phyloP scores from a whole-genome alignment of 306 rosid genomes.

The Cotoneaster glaucophyllus region DNA sequence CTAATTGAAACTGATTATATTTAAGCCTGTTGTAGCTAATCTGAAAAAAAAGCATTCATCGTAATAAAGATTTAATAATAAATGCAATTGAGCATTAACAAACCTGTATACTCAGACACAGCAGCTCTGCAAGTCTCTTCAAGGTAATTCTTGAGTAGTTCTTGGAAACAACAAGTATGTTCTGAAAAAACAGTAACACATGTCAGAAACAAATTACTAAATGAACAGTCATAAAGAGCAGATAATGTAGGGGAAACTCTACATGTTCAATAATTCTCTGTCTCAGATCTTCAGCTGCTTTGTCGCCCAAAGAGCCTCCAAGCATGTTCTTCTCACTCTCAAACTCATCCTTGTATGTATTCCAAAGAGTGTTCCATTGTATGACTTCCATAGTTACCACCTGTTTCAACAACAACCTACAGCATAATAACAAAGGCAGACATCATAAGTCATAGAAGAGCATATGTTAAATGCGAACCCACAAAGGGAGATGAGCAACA shows the following conservation, averaged over 20 bases:
- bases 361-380: constrained; percentile 85
- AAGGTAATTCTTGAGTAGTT: constrained; percentile 54
- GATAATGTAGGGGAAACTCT: constrained; percentile 5
- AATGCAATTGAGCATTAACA: constrained; percentile 9
- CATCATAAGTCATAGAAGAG: constrained; percentile 9
- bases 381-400: constrained; percentile 86
- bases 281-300: constrained; percentile 82
- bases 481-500: background rate
- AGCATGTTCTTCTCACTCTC: constrained; percentile 64
- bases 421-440: constrained; percentile 11
- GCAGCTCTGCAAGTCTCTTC: constrained; percentile 69
- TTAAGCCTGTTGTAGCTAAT: background rate
- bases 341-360: constrained; percentile 67
- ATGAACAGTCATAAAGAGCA: background rate
- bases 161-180: constrained; percentile 82
- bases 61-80: background rate
- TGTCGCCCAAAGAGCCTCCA: constrained; percentile 71
- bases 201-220: background rate
- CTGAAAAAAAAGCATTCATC: background rate
- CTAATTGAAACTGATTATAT: background rate
- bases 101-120: constrained; percentile 78
- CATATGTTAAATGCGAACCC: background rate
- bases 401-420: constrained; percentile 71
- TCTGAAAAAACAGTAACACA: constrained; percentile 38
- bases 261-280: constrained; percentile 90